These are phyloP conservation scores for Aspergillus candidus DNA, from an alignment of 2,329 filamentous ascomycete genomes.

Conservation along the genomic window DNA sequence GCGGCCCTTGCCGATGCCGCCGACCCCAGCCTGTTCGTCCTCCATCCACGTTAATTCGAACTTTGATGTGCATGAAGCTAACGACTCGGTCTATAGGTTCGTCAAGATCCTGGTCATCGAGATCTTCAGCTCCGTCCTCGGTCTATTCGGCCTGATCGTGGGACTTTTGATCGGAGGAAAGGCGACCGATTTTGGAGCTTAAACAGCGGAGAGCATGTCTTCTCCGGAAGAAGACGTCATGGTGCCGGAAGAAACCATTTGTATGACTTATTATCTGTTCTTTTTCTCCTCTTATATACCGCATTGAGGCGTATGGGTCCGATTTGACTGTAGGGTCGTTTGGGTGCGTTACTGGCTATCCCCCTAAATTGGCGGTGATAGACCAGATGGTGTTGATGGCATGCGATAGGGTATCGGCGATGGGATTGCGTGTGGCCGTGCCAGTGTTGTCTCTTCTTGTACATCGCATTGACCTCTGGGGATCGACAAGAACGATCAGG, in stretches of 20 bases:
- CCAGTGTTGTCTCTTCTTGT: no score
- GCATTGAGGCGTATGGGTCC: conserved; percentile 36
- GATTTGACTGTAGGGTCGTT: conserved; percentile 24
- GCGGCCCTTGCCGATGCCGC: conserved; percentile 94
- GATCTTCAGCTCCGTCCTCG: conserved; percentile 96
- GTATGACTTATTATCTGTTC: conserved; percentile 18
- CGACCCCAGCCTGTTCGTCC: conserved; percentile 74
- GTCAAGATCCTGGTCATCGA: conserved; percentile 99
- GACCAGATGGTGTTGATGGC: conserved; percentile 1
- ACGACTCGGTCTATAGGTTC: conserved; percentile 55
- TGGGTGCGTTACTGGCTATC: conserved; percentile 25
- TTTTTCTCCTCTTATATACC: conserved; percentile 30
- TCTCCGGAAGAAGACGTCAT: conserved; percentile 14
- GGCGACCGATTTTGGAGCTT: conserved; percentile 61
- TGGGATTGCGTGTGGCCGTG: no score
- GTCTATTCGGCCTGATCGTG: conserved; percentile 92
- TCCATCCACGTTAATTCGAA: not conserved
- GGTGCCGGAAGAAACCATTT: conserved; percentile 15
- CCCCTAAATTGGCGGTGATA: conserved; percentile 18
- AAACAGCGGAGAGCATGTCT: conserved; percentile 9
- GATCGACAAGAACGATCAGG: no score
- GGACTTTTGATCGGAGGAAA: conserved; percentile 83
- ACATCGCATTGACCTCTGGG: no score
- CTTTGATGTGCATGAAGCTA: not conserved
- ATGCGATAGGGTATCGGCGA: conserved; percentile 8